Base-by-base conservation (phyloP, 2,329 filamentous ascomycete species). In the Penicillium sclerotigenum region DNA sequence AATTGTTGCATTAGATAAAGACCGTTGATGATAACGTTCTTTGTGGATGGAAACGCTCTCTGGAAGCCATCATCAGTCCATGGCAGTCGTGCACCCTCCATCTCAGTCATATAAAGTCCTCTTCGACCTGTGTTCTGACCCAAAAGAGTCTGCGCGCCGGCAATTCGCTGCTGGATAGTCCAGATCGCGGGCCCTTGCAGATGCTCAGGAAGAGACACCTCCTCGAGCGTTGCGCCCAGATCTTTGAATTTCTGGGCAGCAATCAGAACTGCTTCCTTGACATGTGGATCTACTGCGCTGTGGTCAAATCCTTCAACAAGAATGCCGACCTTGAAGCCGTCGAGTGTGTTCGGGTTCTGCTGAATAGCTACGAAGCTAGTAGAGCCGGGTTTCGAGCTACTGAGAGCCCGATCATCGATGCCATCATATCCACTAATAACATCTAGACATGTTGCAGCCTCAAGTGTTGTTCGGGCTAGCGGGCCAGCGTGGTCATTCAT, bases 401-500 rank as follows among this genome's bases (percentile, higher is more conserved):
- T 74, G n/a, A 76, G 52, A 5, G 73, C 75, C 18, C 76, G 67
- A 42, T 81, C 79, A 45, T 81, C 80, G 2, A 81, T 77, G 0
- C 74, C 77, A 47, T 82, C 80, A 37, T 75, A 75, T 0, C 80
- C 80, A 1, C 78, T 75, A 14, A 82, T 76, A 0, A 71, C 75
- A 51, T 81, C 75, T 0, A 82, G 68, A 14, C 75, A 73, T 0
- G 61, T 58, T 6, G 80, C 78, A 22, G 69, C 67, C 16, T 81
- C 78, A 4, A 69, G 57, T 0, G 79, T 73, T 1, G 69, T 76
- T 4, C 69, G 65, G 0, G 77, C 69, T 37, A 82, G 70, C 0
- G 79, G 78, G 0, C 79, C 79, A 0, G 70, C 72, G 59, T 83
- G 80, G 57, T 84, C 82, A 40, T 81, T 77, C 1, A 80, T 74